Percentiles rank a stretch among this genome's conserved stretches.
phyloP scores from a whole-genome alignment of 2,329 filamentous ascomycete genomes.

The Hymenoscyphus fraxineus region DNA sequence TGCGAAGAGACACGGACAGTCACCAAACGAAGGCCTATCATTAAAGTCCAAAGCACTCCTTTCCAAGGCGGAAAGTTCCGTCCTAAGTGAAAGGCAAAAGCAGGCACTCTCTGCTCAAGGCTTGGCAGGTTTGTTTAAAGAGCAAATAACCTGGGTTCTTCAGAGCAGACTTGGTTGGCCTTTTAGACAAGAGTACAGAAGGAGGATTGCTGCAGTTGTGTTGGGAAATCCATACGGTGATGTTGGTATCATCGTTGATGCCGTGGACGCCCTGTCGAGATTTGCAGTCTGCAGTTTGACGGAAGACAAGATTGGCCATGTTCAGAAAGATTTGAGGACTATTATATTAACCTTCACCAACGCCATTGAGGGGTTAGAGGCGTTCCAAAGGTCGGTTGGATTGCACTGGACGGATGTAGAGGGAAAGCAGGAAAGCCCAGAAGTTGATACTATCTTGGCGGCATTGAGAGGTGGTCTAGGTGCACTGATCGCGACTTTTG shows the following conservation, averaged over 20 bases:
- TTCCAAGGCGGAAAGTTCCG: constrained; percentile 32
- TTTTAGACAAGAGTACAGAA: constrained; percentile 67
- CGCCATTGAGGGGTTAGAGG: constrained; percentile 66
- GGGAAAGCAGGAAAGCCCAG: constrained; percentile 48
- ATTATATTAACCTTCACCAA: constrained; percentile 71
- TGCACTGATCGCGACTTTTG: constrained; percentile 67
- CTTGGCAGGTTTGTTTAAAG: constrained; percentile 45
- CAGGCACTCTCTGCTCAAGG: constrained; percentile 49
- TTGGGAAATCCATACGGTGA: constrained; percentile 72
- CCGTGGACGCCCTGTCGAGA: constrained; percentile 63
- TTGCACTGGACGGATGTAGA: constrained; percentile 78
- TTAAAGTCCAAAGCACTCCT: constrained; percentile 43
- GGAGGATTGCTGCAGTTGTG: constrained; percentile 62
- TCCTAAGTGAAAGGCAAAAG: constrained; percentile 47
- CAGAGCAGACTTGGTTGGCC: constrained; percentile 56
- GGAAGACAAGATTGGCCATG: constrained; percentile 82
- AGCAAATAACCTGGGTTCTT: constrained; percentile 45
- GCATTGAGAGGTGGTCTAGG: constrained; percentile 62
- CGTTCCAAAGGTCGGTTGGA: constrained; percentile 55
- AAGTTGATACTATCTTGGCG: constrained; percentile 67
- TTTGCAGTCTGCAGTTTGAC: constrained; percentile 69
- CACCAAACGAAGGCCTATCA: constrained; percentile 25
- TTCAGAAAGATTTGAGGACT: constrained; percentile 73
- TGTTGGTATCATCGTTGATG: constrained; percentile 64
- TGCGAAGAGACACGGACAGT: constrained; percentile 31